A percentile compares a stretch with the other conserved stretches of the same genome.
These are phyloP conservation scores for Elsinoe necatrix DNA, from an alignment of 2,329 filamentous ascomycete species.

Conservation along the genomic window DNA sequence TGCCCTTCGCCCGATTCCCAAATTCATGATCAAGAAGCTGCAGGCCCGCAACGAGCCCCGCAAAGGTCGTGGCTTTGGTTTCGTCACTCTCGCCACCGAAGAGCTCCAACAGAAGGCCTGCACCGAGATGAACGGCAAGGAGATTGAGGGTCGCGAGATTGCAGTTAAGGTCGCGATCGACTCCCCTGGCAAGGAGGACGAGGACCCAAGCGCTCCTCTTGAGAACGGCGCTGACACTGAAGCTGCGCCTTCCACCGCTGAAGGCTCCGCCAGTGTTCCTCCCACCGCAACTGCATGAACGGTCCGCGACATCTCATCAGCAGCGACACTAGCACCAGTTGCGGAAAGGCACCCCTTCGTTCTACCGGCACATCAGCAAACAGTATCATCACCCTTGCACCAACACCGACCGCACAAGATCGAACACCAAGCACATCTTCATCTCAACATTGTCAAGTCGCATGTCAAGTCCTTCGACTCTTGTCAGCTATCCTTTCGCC, in stretches of 20 bases:
- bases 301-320: background rate
- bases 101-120: slow-evolving; percentile 97
- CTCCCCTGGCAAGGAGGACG: slow-evolving; percentile 97
- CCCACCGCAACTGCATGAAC: slow-evolving; percentile 17
- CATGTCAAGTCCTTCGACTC: slow-evolving; percentile 13
- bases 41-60: slow-evolving; percentile 95
- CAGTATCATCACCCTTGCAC: background rate
- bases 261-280: slow-evolving; percentile 26
- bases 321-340: too few relatives aligned
- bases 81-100: slow-evolving; percentile 91
- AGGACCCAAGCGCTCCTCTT: slow-evolving; percentile 46
- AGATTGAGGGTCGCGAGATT: slow-evolving; percentile 97
- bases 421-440: background rate
- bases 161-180: slow-evolving; percentile 99
- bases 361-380: background rate
- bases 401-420: background rate
- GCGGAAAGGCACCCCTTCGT: background rate
- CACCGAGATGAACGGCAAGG: slow-evolving; percentile 97
- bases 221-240: slow-evolving; percentile 35
- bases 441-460: slow-evolving; percentile 14
- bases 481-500: slow-evolving; percentile 13
- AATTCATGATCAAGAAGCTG: slow-evolving; percentile 99
- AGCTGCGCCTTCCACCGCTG: slow-evolving; percentile 29
- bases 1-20: slow-evolving; percentile 92
- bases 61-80: slow-evolving; percentile 98